phyloP scores from a whole-genome alignment of 2,329 filamentous ascomycete species.

The Fusarium sp. region DNA sequence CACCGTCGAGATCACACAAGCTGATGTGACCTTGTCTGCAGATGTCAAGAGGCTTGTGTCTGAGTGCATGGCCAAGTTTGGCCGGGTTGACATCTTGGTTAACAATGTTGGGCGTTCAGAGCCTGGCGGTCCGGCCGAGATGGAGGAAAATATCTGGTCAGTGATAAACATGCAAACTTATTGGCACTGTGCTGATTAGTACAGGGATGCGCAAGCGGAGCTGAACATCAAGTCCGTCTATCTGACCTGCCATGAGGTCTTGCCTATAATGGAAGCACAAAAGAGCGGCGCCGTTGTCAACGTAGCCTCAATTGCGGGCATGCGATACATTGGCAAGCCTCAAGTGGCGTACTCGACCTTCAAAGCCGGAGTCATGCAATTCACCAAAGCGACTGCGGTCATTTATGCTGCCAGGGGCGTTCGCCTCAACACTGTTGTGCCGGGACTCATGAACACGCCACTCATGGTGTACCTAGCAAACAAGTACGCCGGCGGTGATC shows the following conservation, averaged over 20 bases:
- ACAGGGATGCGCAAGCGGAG: neutral
- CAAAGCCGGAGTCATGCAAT: neutral
- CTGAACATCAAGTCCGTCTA: neutral
- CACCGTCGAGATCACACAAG: neutral
- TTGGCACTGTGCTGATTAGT: neutral
- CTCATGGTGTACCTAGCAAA: neutral
- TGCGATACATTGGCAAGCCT: neutral
- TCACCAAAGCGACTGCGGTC: neutral
- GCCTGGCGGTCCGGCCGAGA: neutral
- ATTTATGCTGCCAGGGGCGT: neutral
- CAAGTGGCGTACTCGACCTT: neutral
- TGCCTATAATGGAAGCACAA: neutral
- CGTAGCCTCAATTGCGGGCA: neutral
- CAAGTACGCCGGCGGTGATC: neutral
- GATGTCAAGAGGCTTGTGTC: neutral
- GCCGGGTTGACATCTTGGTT: neutral
- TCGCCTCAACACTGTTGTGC: neutral
- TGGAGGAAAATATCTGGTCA: neutral
- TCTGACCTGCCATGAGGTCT: neutral
- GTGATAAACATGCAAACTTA: neutral
- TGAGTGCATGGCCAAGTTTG: neutral
- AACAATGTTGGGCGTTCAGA: neutral
- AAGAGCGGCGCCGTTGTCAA: neutral
- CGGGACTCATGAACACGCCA: neutral
- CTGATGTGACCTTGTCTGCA: neutral